Percentiles rank a stretch among this genome's conserved stretches.
Conservation (phyloP, 495 filamentous ascomycete genomes). For the Hypoxylon lienhwacheense region DNA sequence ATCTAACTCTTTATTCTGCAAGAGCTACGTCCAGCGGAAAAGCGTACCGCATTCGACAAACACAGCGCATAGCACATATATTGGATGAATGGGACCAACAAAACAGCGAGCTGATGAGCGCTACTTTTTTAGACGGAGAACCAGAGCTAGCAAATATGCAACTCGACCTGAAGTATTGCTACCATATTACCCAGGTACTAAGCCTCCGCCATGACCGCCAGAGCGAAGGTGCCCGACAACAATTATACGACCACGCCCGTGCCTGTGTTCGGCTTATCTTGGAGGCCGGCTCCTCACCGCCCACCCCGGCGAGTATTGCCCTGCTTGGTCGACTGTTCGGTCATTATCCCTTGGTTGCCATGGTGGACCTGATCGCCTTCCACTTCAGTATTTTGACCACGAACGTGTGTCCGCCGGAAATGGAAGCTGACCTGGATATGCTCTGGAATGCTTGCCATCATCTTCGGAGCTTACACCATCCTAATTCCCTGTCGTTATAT, state of each 20-base stretch:
- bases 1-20: conserved; percentile 17
- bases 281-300: conserved; percentile 1
- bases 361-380: conserved; percentile 13
- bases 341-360: conserved; percentile 17
- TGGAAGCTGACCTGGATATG: neutral
- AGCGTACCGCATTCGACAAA: neutral
- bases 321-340: conserved; percentile 16
- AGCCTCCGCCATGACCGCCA: conserved; percentile 7
- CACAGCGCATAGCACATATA: conserved; percentile 1
- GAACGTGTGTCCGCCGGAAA: too few species aligned
- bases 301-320: conserved; percentile 9
- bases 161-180: conserved; percentile 19
- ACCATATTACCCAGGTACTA: conserved; percentile 24
- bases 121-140: neutral
- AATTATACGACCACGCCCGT: conserved; percentile 17
- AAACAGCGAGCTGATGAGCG: neutral
- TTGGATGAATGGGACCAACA: conserved; percentile 7
- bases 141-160: neutral
- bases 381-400: too few species aligned
- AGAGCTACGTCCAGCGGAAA: neutral
- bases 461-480: neutral
- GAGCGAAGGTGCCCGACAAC: conserved; percentile 3
- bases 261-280: conserved; percentile 14
- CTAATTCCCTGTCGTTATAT: neutral
- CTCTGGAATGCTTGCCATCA: neutral